These are phyloP conservation scores for Penicillium arizonense DNA, from an alignment of 495 filamentous ascomycete genomes.

Conservation along the genomic window DNA sequence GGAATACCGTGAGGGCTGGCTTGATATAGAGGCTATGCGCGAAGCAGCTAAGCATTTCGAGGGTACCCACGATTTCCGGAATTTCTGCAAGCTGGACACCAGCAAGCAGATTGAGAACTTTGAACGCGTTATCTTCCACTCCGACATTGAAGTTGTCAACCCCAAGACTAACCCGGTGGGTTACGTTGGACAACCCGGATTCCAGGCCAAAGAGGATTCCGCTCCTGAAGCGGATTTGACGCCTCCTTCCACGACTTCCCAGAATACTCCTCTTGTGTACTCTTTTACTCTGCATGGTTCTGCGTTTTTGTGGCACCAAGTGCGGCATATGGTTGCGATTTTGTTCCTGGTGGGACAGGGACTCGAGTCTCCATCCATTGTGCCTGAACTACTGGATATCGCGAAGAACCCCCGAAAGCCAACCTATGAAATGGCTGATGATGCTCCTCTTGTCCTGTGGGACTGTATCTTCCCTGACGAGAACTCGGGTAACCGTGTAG, in stretches of 20 bases:
- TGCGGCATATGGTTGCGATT: conserved; percentile 84
- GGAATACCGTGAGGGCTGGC: conserved; percentile 51
- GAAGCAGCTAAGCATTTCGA: conserved; percentile 74
- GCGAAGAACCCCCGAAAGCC: conserved; percentile 68
- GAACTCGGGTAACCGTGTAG: conserved; percentile 44
- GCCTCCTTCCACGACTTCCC: conserved; percentile 13
- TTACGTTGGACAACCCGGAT: conserved; percentile 32
- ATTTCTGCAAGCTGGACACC: conserved; percentile 90
- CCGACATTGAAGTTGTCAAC: conserved; percentile 69
- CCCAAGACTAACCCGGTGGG: conserved; percentile 43
- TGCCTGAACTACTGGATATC: conserved; percentile 71
- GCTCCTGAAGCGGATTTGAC: conserved; percentile 14
- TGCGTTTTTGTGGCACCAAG: conserved; percentile 98
- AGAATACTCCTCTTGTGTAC: conserved; percentile 64
- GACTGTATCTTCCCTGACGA: conserved; percentile 84
- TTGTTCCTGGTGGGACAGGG: conserved; percentile 92
- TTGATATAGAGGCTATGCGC: conserved; percentile 86
- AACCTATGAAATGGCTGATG: conserved; percentile 84
- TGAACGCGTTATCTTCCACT: conserved; percentile 68
- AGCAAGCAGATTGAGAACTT: conserved; percentile 85
- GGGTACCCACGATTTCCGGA: conserved; percentile 90
- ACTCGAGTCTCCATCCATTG: conserved; percentile 69
- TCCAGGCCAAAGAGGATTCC: conserved; percentile 25
- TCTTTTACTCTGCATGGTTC: conserved; percentile 82
- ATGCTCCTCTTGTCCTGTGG: conserved; percentile 89